Evolutionary conservation across 345 rosid species (phyloP).

Genomic region (Toxicodendron radicans): DNA sequence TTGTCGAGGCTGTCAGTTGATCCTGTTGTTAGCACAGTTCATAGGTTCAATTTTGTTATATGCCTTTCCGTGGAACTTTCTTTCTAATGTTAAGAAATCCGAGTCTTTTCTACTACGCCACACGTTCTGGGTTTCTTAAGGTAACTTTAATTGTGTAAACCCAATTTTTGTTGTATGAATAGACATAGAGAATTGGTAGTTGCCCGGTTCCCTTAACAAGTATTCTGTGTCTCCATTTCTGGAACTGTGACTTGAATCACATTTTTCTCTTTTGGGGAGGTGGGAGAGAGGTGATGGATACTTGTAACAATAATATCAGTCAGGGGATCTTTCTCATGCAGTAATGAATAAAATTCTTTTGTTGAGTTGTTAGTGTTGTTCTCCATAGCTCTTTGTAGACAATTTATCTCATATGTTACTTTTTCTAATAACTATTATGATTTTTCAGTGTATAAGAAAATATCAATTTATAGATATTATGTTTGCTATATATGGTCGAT

Average conservation of each 20-base stretch:
- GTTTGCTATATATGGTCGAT: too few species aligned
- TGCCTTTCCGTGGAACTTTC: conserved; percentile 9
- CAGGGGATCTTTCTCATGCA: too few species aligned
- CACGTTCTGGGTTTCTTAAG: not conserved
- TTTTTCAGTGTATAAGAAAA: too few species aligned
- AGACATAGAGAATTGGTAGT: not conserved
- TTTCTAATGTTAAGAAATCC: conserved; percentile 24
- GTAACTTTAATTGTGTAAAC: conserved; percentile 9
- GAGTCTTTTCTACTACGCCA: not conserved
- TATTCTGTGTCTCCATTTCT: not conserved
- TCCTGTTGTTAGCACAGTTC: conserved; percentile 7
- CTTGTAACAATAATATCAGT: not conserved
- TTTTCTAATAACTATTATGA: too few species aligned
- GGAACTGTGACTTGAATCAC: not conserved
- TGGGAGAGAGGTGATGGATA: not conserved
- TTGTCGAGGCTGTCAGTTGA: conserved; percentile 40
- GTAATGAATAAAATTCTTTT: too few species aligned
- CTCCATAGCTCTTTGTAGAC: too few species aligned
- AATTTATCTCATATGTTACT: too few species aligned
- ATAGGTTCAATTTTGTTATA: not conserved
- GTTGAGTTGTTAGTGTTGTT: too few species aligned
- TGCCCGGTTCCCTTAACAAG: not conserved
- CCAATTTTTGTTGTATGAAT: conserved; percentile 25
- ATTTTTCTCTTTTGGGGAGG: not conserved
- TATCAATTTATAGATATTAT: too few species aligned